Evolutionary conservation across 164 flowering plant species (phyloP).

Genomic region (Brasenia schreberi): DNA sequence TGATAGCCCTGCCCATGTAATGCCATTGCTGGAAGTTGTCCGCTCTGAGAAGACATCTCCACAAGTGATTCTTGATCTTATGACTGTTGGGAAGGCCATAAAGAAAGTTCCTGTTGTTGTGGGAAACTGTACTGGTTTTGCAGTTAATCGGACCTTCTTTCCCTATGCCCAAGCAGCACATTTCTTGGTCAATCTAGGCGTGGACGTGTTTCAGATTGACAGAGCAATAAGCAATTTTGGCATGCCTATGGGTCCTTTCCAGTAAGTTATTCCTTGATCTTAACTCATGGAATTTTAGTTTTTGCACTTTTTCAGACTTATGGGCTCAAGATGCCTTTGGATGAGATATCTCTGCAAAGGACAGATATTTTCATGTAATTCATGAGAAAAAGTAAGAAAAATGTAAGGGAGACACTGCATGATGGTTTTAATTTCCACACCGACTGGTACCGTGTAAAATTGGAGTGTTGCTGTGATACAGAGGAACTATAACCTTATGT

Average conservation of each 20-base stretch:
- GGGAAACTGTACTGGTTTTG: conserved; percentile 96
- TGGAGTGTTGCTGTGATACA: too few relatives aligned
- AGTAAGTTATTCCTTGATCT: conserved; percentile 29
- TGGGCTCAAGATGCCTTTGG: too few relatives aligned
- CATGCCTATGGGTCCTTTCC: conserved; percentile 93
- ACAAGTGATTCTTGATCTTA: conserved; percentile 88
- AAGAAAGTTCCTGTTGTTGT: conserved; percentile 94
- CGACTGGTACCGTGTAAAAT: too few relatives aligned
- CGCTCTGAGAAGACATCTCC: conserved; percentile 81
- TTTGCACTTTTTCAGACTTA: too few relatives aligned
- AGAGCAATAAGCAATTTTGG: conserved; percentile 68
- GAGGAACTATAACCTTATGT: too few relatives aligned
- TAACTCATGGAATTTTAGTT: too few relatives aligned
- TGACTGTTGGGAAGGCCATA: conserved; percentile 75
- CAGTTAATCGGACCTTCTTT: conserved; percentile 89
- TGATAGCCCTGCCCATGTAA: conserved; percentile 92
- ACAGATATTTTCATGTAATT: too few relatives aligned
- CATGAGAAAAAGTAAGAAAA: too few relatives aligned
- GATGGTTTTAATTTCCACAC: too few relatives aligned
- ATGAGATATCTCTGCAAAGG: too few relatives aligned
- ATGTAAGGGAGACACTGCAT: too few relatives aligned
- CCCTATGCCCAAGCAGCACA: conserved; percentile 81
- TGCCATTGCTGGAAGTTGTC: conserved; percentile 93
- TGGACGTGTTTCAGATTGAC: conserved; percentile 85
- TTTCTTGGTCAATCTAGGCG: conserved; percentile 58